These are phyloP conservation scores for Coniella lustricola DNA, from an alignment of 2,329 filamentous ascomycete species.

Conservation along the genomic window DNA sequence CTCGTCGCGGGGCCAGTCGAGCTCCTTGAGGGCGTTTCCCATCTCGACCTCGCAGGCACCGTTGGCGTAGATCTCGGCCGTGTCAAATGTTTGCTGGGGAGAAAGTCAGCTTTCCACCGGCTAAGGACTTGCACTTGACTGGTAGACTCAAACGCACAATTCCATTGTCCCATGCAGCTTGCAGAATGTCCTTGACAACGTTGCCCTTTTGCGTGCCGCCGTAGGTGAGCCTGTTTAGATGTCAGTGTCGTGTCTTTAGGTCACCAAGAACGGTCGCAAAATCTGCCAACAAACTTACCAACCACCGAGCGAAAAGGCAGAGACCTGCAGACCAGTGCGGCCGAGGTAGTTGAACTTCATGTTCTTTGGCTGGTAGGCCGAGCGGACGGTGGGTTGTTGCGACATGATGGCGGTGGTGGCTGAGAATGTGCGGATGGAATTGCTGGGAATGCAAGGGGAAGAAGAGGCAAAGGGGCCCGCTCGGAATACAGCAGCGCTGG, in stretches of 20 bases:
- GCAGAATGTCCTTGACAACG: slow-evolving; percentile 34
- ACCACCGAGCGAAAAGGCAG: slow-evolving; percentile 62
- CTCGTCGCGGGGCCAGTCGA: slow-evolving; percentile 45
- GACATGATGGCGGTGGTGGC: slow-evolving; percentile 10
- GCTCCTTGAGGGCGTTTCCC: slow-evolving; percentile 45
- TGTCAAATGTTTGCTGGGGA: slow-evolving; percentile 42
- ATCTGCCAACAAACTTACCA: slow-evolving; percentile 27
- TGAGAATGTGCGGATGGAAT: neutral
- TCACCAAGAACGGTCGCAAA: too few species aligned
- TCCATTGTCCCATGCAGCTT: slow-evolving; percentile 43
- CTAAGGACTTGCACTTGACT: too few species aligned
- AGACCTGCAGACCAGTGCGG: slow-evolving; percentile 66
- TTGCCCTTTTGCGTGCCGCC: slow-evolving; percentile 38
- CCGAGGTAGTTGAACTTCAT: slow-evolving; percentile 71
- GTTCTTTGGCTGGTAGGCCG: slow-evolving; percentile 26
- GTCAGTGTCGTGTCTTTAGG: too few species aligned
- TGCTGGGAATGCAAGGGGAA: neutral
- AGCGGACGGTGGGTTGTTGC: slow-evolving; percentile 14
- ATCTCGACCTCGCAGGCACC: slow-evolving; percentile 44
- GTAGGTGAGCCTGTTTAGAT: slow-evolving; percentile 52
- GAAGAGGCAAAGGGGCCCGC: neutral
- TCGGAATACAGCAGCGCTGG: neutral
- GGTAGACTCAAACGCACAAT: slow-evolving; percentile 31
- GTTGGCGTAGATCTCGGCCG: slow-evolving; percentile 41
- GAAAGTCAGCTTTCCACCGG: slow-evolving; percentile 9